Base-by-base conservation (phyloP, 169 alveolate species). In the Besnoitia besnoiti region DNA sequence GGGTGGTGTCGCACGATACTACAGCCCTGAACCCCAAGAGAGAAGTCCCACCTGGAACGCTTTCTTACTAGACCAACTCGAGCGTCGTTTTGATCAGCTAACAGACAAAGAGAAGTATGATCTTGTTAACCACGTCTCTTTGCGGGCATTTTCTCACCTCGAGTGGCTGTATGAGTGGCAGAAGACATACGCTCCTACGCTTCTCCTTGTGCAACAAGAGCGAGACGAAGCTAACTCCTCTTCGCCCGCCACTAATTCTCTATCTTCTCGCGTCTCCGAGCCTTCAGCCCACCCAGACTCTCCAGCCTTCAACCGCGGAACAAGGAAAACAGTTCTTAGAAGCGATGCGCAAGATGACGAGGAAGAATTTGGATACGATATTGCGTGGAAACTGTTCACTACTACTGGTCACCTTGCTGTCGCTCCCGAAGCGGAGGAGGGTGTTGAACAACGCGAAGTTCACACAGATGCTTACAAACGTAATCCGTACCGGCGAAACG, bases 111-210 rank as follows among this genome's bases (percentile, higher is more conserved):
- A 40, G 59, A 24, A 24, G 19, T 33, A 40, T 14, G 12, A 8
- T 44, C 87, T 77, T 40, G 50, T 46, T 5, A 0, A 35, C 10
- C 50, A 46, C 47, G 61, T 39, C 10, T 5, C 87, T 21, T 21
- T 14, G 10, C 33, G 40, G 40, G 87, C 87, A 30, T 0, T 77
- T 21, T 77, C 87, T 24, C 87, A 77, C 87, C 40, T 77, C 62
- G 50, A 40, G 62, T 77, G 87, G 87, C 59, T 77, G 42, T 77
- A 77, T 30, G 40, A 40, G n/a, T 77, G 87, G 87, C 87, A 77
- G 59, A 77, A 77, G n/a, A 35, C 35, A 35, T 46, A 77, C 37
- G 87, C 87, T 21, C 61, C 59, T 21, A 27, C 40, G 21, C 87
- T 77, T 77, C 59, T 77, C 16, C 50, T 77, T 4, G 84, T 39